A percentile compares a stretch with the other conserved stretches of the same genome.
phyloP scores from a whole-genome alignment of 768 basidiomycete species.

The Gloeostereum incarnatum region DNA sequence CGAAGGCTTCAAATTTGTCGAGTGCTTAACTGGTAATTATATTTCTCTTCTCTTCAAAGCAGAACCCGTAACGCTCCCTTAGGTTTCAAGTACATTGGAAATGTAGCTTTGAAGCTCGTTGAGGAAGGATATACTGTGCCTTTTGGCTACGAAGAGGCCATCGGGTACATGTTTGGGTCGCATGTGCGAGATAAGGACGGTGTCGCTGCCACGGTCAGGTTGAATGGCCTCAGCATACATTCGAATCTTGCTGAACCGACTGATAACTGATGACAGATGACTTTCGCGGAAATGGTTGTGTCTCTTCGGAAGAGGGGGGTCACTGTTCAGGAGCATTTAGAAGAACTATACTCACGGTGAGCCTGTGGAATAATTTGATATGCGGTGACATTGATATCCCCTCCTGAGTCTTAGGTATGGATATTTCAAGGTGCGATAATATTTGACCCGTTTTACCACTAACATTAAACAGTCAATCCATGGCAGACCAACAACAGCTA shows the following conservation, averaged over 20 bases:
- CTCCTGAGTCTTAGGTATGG: conserved; percentile 29
- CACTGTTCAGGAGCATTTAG: conserved; percentile 47
- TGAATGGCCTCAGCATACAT: not conserved
- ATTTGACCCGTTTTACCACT: not conserved
- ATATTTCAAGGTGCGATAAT: conserved; percentile 58
- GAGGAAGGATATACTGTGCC: conserved; percentile 59
- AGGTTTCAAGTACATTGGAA: conserved; percentile 92
- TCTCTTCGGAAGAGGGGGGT: conserved; percentile 39
- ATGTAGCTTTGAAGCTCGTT: conserved; percentile 61
- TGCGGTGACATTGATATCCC: too few species aligned
- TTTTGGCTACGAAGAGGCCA: conserved; percentile 90
- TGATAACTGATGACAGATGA: conserved; percentile 32
- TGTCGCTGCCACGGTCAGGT: conserved; percentile 65
- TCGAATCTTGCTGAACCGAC: not conserved
- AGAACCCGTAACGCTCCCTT: conserved; percentile 5
- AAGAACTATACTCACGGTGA: conserved; percentile 54
- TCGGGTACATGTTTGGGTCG: conserved; percentile 83
- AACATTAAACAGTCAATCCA: not conserved
- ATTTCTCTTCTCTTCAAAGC: conserved; percentile 5
- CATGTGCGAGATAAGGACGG: conserved; percentile 85
- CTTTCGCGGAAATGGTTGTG: conserved; percentile 61
- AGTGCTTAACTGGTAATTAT: conserved; percentile 81
- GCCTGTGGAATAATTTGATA: too few species aligned
- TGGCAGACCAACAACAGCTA: conserved; percentile 73
- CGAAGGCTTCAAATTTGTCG: conserved; percentile 79